These are phyloP conservation scores for Phytophthora uliginosa DNA, from an alignment of 352 stramenopile species.

Conservation along the genomic window DNA sequence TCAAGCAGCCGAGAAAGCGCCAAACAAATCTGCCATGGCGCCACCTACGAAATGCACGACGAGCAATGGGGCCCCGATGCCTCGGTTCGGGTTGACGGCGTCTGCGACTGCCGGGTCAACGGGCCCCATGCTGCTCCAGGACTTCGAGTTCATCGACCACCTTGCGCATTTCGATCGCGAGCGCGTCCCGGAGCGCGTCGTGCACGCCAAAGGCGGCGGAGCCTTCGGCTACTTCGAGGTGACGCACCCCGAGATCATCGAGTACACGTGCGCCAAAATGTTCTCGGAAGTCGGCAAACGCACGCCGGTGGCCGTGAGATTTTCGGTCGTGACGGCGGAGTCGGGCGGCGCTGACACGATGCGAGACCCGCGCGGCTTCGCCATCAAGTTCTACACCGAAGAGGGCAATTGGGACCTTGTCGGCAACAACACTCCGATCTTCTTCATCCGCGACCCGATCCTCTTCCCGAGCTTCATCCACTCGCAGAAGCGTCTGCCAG, in stretches of 20 bases:
- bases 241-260: constrained; percentile 66
- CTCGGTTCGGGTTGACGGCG: constrained; percentile 33
- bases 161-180: constrained; percentile 47
- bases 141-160: constrained; percentile 50
- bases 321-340: constrained; percentile 86
- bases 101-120: constrained; percentile 36
- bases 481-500: constrained; percentile 90
- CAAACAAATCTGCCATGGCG: constrained; percentile 22
- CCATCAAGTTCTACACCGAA: constrained; percentile 94
- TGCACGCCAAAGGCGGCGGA: constrained; percentile 63
- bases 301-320: constrained; percentile 86
- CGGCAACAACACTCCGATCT: constrained; percentile 92
- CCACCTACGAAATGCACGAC: constrained; percentile 31
- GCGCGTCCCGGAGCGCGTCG: constrained; percentile 43
- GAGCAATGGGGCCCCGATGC: constrained; percentile 43
- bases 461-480: constrained; percentile 94
- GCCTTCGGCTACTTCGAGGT: constrained; percentile 95
- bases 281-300: constrained; percentile 83
- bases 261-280: constrained; percentile 84
- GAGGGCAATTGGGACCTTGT: constrained; percentile 94
- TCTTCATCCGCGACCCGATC: constrained; percentile 93
- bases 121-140: constrained; percentile 33
- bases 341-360: constrained; percentile 79
- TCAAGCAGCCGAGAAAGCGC: neutral
- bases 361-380: constrained; percentile 88